Base-by-base conservation (phyloP, 495 filamentous ascomycete species). In the Penicillium desertorum region DNA sequence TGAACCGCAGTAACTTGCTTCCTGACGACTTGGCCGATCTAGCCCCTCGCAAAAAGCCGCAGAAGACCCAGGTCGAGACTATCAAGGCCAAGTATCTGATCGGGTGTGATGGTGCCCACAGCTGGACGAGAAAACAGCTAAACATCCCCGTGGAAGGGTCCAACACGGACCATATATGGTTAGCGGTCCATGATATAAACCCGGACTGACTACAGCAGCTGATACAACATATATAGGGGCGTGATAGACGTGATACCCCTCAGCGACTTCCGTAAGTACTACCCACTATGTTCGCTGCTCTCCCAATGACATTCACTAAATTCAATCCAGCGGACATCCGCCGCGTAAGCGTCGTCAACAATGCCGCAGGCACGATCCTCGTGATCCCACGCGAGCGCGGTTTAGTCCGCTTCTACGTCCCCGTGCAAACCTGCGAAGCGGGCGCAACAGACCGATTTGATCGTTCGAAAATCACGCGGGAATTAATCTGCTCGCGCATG, bases 341-440 rank as follows among this genome's bases (percentile, higher is more conserved):
- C 41, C 81, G 77, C 59, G 67, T 80, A 34, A 84, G 84, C 60
- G 79, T 82, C 8, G 78, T 89, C 16, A 81, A 84, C 54, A 82
- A 78, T 22, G 75, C 77, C n/a, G 71, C 71, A 4, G 88, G 88
- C 10, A 85, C 77, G 30, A 71, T 90, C 22, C 83, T 91, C 70
- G 63, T 88, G 4, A 84, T 91, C 30, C 87, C 88, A 0, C 79
- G 88, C 19, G 86, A 89, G 60, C 83, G 82, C 58, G 82, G 80
- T 61, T 71, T 87, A 2, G 83, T 87, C 16, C 81, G 87, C n/a
- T 62, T 91, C 2, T 91, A 90, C 58, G 84, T 88, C 43, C 85
- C 88, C 58, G 77, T 89, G 17, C 83, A 79, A 42, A 57, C 61
- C 5, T 57, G 61, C 30, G 60, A 69, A 36, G 53, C 49, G 2